phyloP scores from a whole-genome alignment of 208 protist genomes.

The Phytomonas sp. region DNA sequence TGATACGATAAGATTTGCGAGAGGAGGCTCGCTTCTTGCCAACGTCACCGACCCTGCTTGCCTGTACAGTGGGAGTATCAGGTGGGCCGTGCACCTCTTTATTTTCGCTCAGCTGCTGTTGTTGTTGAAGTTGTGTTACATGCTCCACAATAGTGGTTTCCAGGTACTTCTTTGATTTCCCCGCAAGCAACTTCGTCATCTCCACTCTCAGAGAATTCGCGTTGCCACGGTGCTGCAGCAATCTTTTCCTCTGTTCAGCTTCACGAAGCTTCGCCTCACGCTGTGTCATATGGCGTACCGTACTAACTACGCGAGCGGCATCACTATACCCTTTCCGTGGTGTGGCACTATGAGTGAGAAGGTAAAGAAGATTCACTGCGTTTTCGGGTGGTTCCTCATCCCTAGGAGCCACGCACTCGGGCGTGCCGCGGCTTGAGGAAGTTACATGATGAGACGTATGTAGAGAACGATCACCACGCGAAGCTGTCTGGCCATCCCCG shows the following conservation, averaged over 20 bases:
- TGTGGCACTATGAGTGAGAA: conserved; percentile 61
- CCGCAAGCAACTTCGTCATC: conserved; percentile 50
- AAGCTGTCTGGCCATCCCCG: background rate
- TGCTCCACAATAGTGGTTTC: conserved; percentile 63
- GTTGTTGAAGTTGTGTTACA: conserved; percentile 32
- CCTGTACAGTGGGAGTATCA: background rate
- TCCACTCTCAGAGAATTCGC: conserved; percentile 28
- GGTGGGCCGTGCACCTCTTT: background rate
- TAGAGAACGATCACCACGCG: background rate
- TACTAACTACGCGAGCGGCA: conserved; percentile 16
- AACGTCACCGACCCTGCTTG: background rate
- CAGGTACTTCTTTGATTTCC: conserved; percentile 61
- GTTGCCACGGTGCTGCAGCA: conserved; percentile 18
- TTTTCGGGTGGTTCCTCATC: conserved; percentile 11
- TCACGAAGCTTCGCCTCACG: conserved; percentile 13
- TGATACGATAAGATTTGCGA: background rate
- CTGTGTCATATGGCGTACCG: conserved; percentile 25
- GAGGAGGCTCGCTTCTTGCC: background rate
- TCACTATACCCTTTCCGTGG: conserved; percentile 57
- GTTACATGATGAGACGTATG: background rate
- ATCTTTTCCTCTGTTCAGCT: conserved; percentile 14
- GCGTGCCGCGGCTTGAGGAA: background rate
- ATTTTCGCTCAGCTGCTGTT: background rate
- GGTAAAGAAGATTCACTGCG: conserved; percentile 44
- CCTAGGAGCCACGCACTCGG: background rate